Conservation (phyloP, 139 green algal species). For the Picochlorum sp. region DNA sequence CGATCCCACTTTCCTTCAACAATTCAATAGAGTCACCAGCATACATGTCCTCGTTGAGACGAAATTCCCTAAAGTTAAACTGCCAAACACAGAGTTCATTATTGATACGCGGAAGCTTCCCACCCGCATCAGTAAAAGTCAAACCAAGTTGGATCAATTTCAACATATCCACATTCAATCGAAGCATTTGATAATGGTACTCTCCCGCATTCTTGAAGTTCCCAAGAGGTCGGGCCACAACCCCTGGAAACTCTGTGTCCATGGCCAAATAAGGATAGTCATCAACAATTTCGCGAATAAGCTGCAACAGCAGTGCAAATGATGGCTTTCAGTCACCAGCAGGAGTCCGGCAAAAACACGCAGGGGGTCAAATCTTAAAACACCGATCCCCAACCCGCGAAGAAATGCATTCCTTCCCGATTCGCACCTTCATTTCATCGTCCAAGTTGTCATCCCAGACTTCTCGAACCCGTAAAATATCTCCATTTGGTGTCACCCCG, state of each 20-base stretch:
- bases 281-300: constrained; percentile 86
- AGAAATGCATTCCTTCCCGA: too few relatives aligned
- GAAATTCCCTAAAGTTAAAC: constrained; percentile 99
- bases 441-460: constrained; percentile 96
- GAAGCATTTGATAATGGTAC: constrained; percentile 90
- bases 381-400: too few relatives aligned
- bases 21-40: constrained; percentile 96
- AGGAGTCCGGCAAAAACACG: neutral
- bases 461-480: constrained; percentile 77
- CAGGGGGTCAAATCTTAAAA: too few relatives aligned
- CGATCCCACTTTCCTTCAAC: constrained; percentile 89
- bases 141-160: constrained; percentile 99
- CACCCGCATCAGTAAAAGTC: constrained; percentile 86
- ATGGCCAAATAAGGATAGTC: constrained; percentile 92
- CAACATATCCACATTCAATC: constrained; percentile 97
- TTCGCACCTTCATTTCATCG: constrained; percentile 72
- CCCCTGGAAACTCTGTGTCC: constrained; percentile 96
- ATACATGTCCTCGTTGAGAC: constrained; percentile 88
- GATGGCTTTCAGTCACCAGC: neutral
- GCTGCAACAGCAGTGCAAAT: constrained; percentile 32
- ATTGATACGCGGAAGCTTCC: constrained; percentile 71
- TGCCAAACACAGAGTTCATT: constrained; percentile 94
- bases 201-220: constrained; percentile 91
- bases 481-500: constrained; percentile 46
- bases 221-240: constrained; percentile 88